Percentiles rank a stretch among this genome's conserved stretches.
Evolutionary conservation across 352 stramenopile species (phyloP).

Genomic region (Pythium grandisporangium): DNA sequence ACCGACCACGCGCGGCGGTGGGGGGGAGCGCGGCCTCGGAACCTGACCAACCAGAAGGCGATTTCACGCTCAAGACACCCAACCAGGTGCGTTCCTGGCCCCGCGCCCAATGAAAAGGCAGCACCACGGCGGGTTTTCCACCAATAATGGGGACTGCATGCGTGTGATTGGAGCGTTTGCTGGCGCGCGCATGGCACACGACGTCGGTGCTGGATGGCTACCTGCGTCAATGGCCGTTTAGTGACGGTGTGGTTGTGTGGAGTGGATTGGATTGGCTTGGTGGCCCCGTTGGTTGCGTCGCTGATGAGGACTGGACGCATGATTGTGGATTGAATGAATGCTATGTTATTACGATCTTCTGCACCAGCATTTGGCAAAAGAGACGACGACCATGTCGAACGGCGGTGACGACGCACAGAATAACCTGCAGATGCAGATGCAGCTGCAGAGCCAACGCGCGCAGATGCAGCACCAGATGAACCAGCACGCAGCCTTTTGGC

Average conservation of each 20-base stretch:
- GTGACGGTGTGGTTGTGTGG: too few relatives aligned
- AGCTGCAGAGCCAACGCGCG: slow-evolving; percentile 78
- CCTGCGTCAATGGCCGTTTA: too few relatives aligned
- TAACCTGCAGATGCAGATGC: slow-evolving; percentile 82
- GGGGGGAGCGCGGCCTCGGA: background rate
- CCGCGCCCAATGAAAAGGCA: slow-evolving; percentile 56
- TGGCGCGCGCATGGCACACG: slow-evolving; percentile 4
- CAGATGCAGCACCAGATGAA: slow-evolving; percentile 86
- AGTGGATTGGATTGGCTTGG: too few relatives aligned
- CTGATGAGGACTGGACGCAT: too few relatives aligned
- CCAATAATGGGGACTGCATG: slow-evolving; percentile 38
- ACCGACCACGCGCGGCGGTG: too few relatives aligned
- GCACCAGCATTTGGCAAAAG: too few relatives aligned
- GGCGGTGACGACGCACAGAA: slow-evolving; percentile 38
- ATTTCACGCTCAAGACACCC: slow-evolving; percentile 15
- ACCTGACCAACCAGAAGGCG: slow-evolving; percentile 24
- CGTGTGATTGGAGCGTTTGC: slow-evolving; percentile 30
- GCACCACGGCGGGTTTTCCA: slow-evolving; percentile 50
- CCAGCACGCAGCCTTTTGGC: slow-evolving; percentile 82
- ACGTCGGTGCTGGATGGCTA: too few relatives aligned
- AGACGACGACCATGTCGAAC: too few relatives aligned
- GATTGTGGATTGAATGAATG: too few relatives aligned
- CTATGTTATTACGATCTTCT: too few relatives aligned
- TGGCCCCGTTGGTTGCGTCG: too few relatives aligned
- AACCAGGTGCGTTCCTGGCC: slow-evolving; percentile 28